Evolutionary conservation across 495 filamentous ascomycete species (phyloP), one percentile per base, ranked within the genome.

Genomic region (Penicillium subrubescens): DNA sequence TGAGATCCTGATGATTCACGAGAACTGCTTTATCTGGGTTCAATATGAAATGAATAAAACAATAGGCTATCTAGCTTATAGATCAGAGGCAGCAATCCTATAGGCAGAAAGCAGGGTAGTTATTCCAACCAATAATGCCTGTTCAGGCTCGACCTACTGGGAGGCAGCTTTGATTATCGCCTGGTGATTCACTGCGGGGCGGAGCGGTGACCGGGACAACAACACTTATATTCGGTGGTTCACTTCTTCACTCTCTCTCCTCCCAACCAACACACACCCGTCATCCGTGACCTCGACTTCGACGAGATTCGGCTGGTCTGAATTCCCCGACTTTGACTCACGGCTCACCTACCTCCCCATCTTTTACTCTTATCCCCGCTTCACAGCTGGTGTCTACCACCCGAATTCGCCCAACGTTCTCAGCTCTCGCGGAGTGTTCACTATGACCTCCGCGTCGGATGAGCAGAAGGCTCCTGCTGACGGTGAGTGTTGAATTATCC

Each of bases 141-240:
- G 14, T 23, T 27, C 25, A 15, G 46, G 3, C 21, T 27, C 25
- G 1, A 4, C 25, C 25, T 12, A 27, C 17, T 54, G 14, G 21
- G 17, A 34, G 33, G 55, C 55, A 29, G 17, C 23, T 39, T 43
- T 34, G 17, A 35, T 17, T 43, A 34, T 21, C 29, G 19, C 0
- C 37, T 12, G 21, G 23, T 19, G 10, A 39, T 48, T 61, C 57
- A 41, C 34, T 66, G 67, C 67, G 67, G 67, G 67, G 63, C 64
- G 60, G 57, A 69, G 67, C 67, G 67, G 67, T 69, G 67, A 66
- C 66, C 62, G 33, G 57, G 54, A 60, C 66, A 64, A 64, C 61
- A 57, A 44, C 53, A 56, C 48, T 58, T 3, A 63, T 50, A 59
- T 46, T 48, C 48, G 48, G 33, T 7, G 31, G 19, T 12, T 66